These are phyloP conservation scores for Cladosporium cucumerinum DNA, from an alignment of 2,329 filamentous ascomycete species.

Conservation along the genomic window DNA sequence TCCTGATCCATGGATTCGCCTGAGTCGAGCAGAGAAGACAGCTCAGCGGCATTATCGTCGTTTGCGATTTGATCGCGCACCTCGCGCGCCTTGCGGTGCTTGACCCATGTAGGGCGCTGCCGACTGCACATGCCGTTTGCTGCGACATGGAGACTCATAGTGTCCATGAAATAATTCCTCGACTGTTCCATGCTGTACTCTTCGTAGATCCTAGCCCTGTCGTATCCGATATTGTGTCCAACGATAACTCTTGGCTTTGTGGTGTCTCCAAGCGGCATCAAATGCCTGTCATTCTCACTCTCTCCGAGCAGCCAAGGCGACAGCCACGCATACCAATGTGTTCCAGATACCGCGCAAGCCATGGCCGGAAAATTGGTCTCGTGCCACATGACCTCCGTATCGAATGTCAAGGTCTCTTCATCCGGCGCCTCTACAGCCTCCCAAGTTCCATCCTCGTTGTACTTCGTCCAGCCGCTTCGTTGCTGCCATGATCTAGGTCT, in stretches of 20 bases:
- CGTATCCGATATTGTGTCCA: constrained; percentile 94
- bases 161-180: constrained; percentile 85
- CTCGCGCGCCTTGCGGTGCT: constrained; percentile 86
- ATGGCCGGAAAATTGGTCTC: constrained; percentile 90
- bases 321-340: constrained; percentile 94
- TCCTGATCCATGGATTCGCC: constrained; percentile 67
- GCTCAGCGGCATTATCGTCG: constrained; percentile 66
- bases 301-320: constrained; percentile 92
- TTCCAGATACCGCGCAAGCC: constrained; percentile 88
- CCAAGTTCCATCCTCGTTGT: constrained; percentile 68
- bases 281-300: constrained; percentile 69
- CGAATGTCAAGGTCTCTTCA: constrained; percentile 81
- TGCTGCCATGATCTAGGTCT: constrained; percentile 70
- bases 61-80: constrained; percentile 73
- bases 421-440: constrained; percentile 73
- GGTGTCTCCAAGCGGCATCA: constrained; percentile 83
- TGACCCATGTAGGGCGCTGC: constrained; percentile 96
- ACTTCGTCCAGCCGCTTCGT: constrained; percentile 91
- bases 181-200: constrained; percentile 85
- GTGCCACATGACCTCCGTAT: constrained; percentile 96
- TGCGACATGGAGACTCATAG: constrained; percentile 96
- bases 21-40: constrained; percentile 67
- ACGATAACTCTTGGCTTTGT: constrained; percentile 72
- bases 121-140: constrained; percentile 99
- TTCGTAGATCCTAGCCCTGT: constrained; percentile 80